Conservation (phyloP, 2,329 filamentous ascomycete genomes). For the Talaromyces funiculosus region DNA sequence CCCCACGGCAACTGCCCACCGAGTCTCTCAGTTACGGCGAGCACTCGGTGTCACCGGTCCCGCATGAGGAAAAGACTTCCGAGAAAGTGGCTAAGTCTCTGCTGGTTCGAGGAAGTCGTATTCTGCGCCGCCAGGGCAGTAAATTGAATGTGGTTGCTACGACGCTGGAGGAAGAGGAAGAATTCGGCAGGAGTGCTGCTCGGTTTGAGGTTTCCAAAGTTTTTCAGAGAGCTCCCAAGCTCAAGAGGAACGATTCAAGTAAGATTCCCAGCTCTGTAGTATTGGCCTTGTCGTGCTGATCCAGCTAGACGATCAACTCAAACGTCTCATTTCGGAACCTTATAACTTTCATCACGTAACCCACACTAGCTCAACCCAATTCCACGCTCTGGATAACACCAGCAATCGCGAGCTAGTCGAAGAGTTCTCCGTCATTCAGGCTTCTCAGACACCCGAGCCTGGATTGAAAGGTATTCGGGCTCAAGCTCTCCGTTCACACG, state of each 20-base stretch:
- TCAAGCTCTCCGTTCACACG: constrained; percentile 39
- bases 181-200: constrained; percentile 24
- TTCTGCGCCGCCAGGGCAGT: constrained; percentile 43
- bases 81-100: constrained; percentile 37
- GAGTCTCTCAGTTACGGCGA: constrained; percentile 36
- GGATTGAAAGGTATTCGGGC: constrained; percentile 50
- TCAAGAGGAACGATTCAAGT: constrained; percentile 31
- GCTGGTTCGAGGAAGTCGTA: constrained; percentile 41
- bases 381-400: constrained; percentile 48
- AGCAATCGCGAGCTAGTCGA: constrained; percentile 48
- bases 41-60: constrained; percentile 22
- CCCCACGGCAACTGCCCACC: constrained; percentile 39
- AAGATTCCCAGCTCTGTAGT: constrained; percentile 21
- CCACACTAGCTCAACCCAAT: constrained; percentile 52
- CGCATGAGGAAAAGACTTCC: constrained; percentile 30
- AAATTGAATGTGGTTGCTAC: constrained; percentile 41
- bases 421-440: constrained; percentile 50
- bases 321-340: constrained; percentile 53
- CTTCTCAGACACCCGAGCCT: constrained; percentile 46
- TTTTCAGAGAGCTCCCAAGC: constrained; percentile 25
- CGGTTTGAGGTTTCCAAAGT: constrained; percentile 29
- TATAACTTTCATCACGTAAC: constrained; percentile 62
- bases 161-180: constrained; percentile 37
- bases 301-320: constrained; percentile 36
- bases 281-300: not conserved